Evolutionary conservation across 805 yeast genomes (phyloP), one percentile per base, ranked within the genome.

Genomic region (Saccharomycopsis fodiens): DNA sequence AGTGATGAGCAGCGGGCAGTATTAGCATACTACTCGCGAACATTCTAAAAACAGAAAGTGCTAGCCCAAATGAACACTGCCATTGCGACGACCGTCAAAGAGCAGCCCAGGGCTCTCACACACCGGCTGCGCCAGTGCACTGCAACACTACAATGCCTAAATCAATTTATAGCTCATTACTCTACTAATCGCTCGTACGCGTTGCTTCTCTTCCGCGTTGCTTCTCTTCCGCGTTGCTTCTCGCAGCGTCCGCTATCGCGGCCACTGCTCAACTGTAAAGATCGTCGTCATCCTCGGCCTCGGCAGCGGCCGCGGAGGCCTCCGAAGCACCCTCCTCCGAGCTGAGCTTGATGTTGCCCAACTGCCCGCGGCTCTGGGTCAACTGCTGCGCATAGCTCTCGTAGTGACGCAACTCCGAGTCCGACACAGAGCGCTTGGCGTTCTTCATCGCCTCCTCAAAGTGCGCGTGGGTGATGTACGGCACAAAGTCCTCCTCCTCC

Each of bases 391-490:
- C 95, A 60, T 91, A 93, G 5, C 97, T 94, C 71, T 93, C 98
- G 65, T 93, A 93, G 69, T 98, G 89, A 69, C 99, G 93, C 61
- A 93, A 76, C 68, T 93, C 98, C 32, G 96, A 85, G 61, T 94
- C 97, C 35, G 94, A 82, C 41, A 93, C 99, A 46, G 97, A 89
- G 59, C 97, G 85, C 68, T 88, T 84, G 44, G 98, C 99, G 1
- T 97, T 88, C 80, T 91, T 89, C 99, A 93, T 93, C 39, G 99
- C 99, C 73, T 93, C 97, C 68, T 93, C 96, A 59, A 93, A 88
- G 65, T 93, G 99, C 43, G 82, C 82, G 62, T 83, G 85, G 25
- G 96, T 85, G 59, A 93, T 91, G 65, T 67, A 93, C 59, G 99
- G 98, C 56, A 93, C 99, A 25, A 95, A 87, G 64, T 93, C 98